Conservation (phyloP, 805 yeast species). For the Spathaspora arborariae region DNA sequence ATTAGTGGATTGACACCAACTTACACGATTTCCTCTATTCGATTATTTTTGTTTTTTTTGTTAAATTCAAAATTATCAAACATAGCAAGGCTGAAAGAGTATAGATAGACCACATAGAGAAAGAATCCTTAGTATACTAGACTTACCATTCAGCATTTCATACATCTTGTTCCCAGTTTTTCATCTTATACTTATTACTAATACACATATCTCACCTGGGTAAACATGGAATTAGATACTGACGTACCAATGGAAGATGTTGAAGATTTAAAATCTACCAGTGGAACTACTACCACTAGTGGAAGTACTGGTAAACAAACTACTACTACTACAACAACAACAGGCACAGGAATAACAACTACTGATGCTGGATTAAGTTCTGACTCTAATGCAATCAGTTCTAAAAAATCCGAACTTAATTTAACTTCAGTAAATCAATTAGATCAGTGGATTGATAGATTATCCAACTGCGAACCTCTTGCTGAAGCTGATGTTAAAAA, state of each 20-base stretch:
- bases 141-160: too few species aligned
- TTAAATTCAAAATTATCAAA: neutral
- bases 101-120: too few species aligned
- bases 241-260: conserved; percentile 87
- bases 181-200: neutral
- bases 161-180: too few species aligned
- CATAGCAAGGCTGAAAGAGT: neutral
- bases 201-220: neutral
- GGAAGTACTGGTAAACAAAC: neutral
- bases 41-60: neutral
- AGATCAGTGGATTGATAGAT: conserved; percentile 83
- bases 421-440: conserved; percentile 56
- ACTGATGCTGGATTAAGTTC: conserved; percentile 6
- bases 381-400: conserved; percentile 29
- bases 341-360: conserved; percentile 10
- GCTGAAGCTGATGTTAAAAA: conserved; percentile 75
- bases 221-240: conserved; percentile 67
- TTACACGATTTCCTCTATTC: neutral
- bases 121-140: too few species aligned
- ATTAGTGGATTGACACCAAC: neutral
- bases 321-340: conserved; percentile 11
- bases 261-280: conserved; percentile 33
- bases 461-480: conserved; percentile 76
- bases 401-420: conserved; percentile 15
- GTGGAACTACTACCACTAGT: neutral